phyloP scores from a whole-genome alignment of 176 grass and related monocot genomes.

The Pontederia crassipes region DNA sequence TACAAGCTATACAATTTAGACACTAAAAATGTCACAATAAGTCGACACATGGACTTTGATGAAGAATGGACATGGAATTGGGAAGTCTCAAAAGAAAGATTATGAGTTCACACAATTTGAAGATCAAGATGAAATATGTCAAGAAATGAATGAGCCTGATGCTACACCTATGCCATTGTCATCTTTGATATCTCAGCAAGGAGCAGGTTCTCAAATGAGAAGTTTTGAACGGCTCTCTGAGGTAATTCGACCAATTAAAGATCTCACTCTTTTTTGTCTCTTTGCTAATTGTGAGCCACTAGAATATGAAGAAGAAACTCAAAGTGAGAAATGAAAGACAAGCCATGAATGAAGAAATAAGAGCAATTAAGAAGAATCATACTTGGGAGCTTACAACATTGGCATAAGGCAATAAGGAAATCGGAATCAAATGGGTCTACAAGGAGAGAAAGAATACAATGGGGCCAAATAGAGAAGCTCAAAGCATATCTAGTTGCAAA shows the following conservation, averaged over 20 bases:
- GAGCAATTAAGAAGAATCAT: not conserved
- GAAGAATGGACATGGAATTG: not conserved
- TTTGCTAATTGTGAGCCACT: not conserved
- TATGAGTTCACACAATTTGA: not conserved
- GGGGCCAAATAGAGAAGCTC: not conserved
- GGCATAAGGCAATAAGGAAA: not conserved
- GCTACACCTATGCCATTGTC: not conserved
- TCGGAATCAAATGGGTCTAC: not conserved
- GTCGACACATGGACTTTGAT: not conserved
- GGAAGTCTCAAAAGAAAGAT: not conserved
- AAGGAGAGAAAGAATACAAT: not conserved
- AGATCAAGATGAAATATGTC: no score
- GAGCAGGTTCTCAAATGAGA: not conserved
- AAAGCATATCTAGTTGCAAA: constrained; percentile 4
- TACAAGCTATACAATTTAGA: not conserved
- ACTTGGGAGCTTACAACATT: not conserved
- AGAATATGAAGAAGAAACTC: not conserved
- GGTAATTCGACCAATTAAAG: not conserved
- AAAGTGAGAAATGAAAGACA: not conserved
- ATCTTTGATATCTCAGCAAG: not conserved
- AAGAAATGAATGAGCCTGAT: not conserved
- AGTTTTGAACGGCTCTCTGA: not conserved
- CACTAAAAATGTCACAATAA: not conserved
- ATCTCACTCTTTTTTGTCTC: not conserved
- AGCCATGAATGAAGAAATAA: not conserved